phyloP scores from a whole-genome alignment of 2,329 filamentous ascomycete species.

The Fusarium haematococcum region DNA sequence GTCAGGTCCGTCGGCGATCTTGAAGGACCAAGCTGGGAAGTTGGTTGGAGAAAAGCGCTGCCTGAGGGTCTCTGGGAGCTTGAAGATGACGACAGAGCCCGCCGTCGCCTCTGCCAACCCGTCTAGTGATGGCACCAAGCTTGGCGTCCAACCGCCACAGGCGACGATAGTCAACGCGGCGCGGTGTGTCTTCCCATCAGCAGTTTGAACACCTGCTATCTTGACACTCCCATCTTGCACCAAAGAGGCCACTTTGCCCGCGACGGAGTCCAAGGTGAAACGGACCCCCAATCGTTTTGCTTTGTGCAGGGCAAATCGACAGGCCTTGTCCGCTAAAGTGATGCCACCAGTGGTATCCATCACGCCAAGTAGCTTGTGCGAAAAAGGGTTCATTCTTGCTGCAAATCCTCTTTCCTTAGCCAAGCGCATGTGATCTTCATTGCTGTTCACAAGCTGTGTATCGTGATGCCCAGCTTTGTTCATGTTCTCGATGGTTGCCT shows the following conservation, averaged over 20 bases:
- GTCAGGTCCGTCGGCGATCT: slow-evolving; percentile 16
- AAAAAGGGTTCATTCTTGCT: background rate
- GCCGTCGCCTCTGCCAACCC: background rate
- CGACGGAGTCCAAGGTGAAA: background rate
- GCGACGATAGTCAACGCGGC: background rate
- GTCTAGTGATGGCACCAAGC: background rate
- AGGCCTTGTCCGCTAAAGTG: background rate
- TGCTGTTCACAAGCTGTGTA: background rate
- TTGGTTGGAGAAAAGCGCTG: background rate
- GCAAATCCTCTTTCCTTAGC: background rate
- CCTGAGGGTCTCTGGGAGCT: background rate
- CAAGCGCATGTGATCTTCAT: background rate
- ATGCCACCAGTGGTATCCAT: background rate
- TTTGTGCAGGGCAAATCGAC: slow-evolving; percentile 7
- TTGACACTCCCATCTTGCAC: background rate
- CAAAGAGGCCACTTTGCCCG: background rate
- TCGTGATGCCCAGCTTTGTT: background rate
- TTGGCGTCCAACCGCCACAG: slow-evolving; percentile 5
- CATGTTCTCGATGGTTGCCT: background rate
- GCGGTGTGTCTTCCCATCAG: background rate
- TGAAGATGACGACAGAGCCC: background rate
- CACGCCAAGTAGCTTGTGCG: background rate
- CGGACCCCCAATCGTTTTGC: background rate
- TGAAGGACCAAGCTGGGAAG: background rate
- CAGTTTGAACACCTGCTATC: background rate